Conservation (phyloP, 192 early-diverging fungal species). For the Coemansia sp. region DNA sequence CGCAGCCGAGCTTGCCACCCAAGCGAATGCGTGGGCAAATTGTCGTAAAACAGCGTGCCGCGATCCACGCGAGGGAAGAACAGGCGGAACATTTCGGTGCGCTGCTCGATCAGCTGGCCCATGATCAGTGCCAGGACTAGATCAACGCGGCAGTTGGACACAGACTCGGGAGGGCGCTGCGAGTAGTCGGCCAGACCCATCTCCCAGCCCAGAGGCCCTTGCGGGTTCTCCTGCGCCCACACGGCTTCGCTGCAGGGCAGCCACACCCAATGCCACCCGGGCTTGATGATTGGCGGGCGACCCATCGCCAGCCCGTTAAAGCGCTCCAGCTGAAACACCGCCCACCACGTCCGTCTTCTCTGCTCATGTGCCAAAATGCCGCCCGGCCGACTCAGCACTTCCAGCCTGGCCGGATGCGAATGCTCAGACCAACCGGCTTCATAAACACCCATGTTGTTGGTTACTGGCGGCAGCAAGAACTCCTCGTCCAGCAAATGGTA, state of each 20-base stretch:
- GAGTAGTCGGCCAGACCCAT: conserved; percentile 37
- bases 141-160: conserved; percentile 45
- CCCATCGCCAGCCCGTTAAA: conserved; percentile 54
- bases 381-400: conserved; percentile 41
- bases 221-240: conserved; percentile 38
- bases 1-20: conserved; percentile 24
- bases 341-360: conserved; percentile 47
- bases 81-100: conserved; percentile 46
- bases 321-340: conserved; percentile 47
- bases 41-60: conserved; percentile 51
- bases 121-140: conserved; percentile 42
- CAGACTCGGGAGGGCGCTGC: conserved; percentile 17
- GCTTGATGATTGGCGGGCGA: conserved; percentile 49
- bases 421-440: conserved; percentile 50
- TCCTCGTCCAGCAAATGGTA: conserved; percentile 53
- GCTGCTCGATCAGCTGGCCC: conserved; percentile 51
- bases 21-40: conserved; percentile 45
- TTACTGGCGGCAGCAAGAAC: conserved; percentile 44
- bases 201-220: conserved; percentile 41
- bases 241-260: conserved; percentile 46
- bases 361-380: conserved; percentile 49
- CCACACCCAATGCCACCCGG: conserved; percentile 56
- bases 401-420: conserved; percentile 38
- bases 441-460: conserved; percentile 45
- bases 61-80: conserved; percentile 52